Base-by-base conservation (phyloP, 192 early-diverging fungal genomes). In the Coemansia sp. region DNA sequence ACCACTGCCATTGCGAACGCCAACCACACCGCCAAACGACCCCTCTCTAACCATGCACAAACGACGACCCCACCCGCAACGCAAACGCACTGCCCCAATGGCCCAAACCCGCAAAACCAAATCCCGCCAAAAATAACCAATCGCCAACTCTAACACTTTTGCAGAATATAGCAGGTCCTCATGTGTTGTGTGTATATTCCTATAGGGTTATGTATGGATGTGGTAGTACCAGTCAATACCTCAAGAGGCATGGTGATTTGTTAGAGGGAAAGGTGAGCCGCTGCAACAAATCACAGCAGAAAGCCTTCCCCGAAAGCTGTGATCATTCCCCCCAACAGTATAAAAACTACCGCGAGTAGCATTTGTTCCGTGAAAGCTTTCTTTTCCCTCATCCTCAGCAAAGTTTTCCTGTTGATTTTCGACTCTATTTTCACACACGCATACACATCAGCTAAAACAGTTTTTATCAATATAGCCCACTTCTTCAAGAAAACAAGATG, bases 401-500 rank as follows among this genome's bases (percentile, higher is more conserved):
- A 54, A 27, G 41, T 58, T 56, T 41, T 54, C 28, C 32, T 38
- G 59, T 65, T 34, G 27, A 30, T 64, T 60, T 58, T 62, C 62
- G 10, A 48, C 32, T 54, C 54, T 31, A 55, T 53, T 31, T 64
- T 44, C 38, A 19, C 41, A 64, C 19, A n/a, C n/a, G n/a, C n/a
- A n/a, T n/a, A 34, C 8, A 21, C 44, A 47, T 41, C 38, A 44
- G 12, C 16, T 16, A 34, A 54, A 48, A 25, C 31, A 54, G 22
- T 28, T 14, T 24, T 24, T 24, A 25, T 4, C 27, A 54, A 2
- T 1, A 0, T 54, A 34, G 32, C 22, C 23, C 27, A 4, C 52
- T 16, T 16, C 25, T 26, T 54, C n/a, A n/a, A n/a, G n/a, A 24
- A 10, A 18, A 18, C 38, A 64, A 26, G 49, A 81, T 81, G 78